Conservation (phyloP, 2,329 filamentous ascomycete species). For the Colletotrichum lentis region DNA sequence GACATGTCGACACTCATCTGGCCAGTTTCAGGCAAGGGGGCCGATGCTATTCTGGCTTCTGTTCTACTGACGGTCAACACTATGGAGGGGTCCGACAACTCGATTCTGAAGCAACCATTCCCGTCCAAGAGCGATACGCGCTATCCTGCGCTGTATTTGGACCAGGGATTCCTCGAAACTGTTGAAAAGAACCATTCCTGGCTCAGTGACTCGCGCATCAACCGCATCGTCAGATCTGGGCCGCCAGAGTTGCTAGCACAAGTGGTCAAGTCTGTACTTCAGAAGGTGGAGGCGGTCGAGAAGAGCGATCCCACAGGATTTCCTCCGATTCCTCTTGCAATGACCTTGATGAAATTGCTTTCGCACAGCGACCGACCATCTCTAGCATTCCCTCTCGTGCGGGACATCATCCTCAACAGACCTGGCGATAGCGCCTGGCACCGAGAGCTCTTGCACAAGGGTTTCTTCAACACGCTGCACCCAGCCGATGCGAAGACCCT, state of each 20-base stretch:
- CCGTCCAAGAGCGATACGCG: not conserved
- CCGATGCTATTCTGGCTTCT: not conserved
- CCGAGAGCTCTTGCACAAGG: constrained; percentile 11
- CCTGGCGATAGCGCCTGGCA: constrained; percentile 26
- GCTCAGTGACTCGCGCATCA: not conserved
- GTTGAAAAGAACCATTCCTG: not conserved
- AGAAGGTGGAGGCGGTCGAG: not conserved
- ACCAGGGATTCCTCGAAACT: constrained; percentile 18
- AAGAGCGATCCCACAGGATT: not conserved
- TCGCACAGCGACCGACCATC: constrained; percentile 9
- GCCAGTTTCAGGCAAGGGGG: constrained; percentile 26
- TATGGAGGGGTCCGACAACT: not conserved
- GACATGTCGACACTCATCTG: not conserved
- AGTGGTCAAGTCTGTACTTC: constrained; percentile 9
- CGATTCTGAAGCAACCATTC: constrained; percentile 13
- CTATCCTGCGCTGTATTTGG: constrained; percentile 17
- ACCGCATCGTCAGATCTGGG: not conserved
- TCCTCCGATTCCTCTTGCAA: not conserved
- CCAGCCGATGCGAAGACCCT: not conserved
- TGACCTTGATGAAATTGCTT: not conserved
- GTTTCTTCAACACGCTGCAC: constrained; percentile 4
- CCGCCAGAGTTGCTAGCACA: constrained; percentile 9
- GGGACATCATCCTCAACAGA: constrained; percentile 13
- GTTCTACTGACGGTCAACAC: constrained; percentile 22
- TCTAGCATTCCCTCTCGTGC: constrained; percentile 17